Percentiles rank a stretch among this genome's conserved stretches.
Evolutionary conservation across 768 basidiomycete genomes (phyloP).

Genomic region (Lyophyllum decastes): DNA sequence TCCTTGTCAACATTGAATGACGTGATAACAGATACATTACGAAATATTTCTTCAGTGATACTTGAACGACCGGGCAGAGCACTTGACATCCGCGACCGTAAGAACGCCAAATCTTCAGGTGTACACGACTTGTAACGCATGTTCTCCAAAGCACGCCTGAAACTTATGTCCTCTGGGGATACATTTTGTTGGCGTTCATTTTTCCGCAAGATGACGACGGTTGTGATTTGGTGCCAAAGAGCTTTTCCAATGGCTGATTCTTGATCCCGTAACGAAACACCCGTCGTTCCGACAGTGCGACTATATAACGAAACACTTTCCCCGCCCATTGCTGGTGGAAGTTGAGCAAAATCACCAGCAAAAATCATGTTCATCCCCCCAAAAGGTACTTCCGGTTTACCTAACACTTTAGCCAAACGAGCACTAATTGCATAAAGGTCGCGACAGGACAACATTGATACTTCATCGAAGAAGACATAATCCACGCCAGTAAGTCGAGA

Average conservation of each 20-base stretch:
- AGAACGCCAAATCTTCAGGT: slow-evolving; percentile 33
- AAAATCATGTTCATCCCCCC: slow-evolving; percentile 43
- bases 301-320: slow-evolving; percentile 20
- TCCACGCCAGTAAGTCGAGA: slow-evolving; percentile 27
- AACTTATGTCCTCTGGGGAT: slow-evolving; percentile 21
- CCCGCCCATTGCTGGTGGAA: slow-evolving; percentile 28
- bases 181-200: slow-evolving; percentile 35
- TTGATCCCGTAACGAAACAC: slow-evolving; percentile 9
- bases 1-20: slow-evolving; percentile 1
- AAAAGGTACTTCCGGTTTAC: not conserved
- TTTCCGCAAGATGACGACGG: slow-evolving; percentile 23
- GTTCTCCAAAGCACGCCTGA: slow-evolving; percentile 32
- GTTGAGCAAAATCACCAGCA: slow-evolving; percentile 48
- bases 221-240: slow-evolving; percentile 30
- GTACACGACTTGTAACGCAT: slow-evolving; percentile 42
- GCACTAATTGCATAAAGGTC: not conserved
- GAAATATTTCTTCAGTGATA: slow-evolving; percentile 21
- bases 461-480: slow-evolving; percentile 42
- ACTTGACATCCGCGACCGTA: slow-evolving; percentile 25
- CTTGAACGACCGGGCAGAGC: not conserved
- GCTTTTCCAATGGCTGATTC: slow-evolving; percentile 25
- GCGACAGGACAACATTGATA: slow-evolving; percentile 36
- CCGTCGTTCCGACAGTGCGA: slow-evolving; percentile 10
- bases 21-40: slow-evolving; percentile 36
- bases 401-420: not conserved